Percentiles rank a stretch among this genome's conserved stretches.
phyloP scores from a whole-genome alignment of 2,329 filamentous ascomycete genomes.

The Pyrenophora teres region DNA sequence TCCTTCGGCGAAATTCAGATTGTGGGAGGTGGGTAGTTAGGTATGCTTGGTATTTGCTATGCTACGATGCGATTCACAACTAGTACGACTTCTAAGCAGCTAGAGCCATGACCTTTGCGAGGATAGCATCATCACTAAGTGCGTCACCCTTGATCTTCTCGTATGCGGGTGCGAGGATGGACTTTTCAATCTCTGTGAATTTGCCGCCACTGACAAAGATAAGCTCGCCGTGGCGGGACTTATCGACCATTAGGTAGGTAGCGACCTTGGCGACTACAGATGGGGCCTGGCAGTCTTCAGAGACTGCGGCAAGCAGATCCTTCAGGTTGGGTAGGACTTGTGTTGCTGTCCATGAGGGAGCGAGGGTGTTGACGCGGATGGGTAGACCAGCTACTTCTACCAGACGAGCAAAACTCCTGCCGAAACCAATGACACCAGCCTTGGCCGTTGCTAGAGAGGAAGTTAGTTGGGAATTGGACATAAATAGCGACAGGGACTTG shows the following conservation, averaged over 20 bases:
- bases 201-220: constrained; percentile 57
- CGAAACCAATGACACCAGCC: constrained; percentile 60
- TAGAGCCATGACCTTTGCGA: constrained; percentile 24
- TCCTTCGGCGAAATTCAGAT: no score
- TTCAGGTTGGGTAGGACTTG: constrained; percentile 54
- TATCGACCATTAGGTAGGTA: constrained; percentile 57
- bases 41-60: no score
- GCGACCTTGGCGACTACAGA: constrained; percentile 56
- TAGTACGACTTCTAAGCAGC: not conserved
- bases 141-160: constrained; percentile 23
- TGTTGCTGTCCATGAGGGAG: constrained; percentile 61
- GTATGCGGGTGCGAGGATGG: constrained; percentile 26
- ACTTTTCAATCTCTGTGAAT: constrained; percentile 61
- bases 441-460: constrained; percentile 54
- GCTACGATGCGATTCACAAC: no score
- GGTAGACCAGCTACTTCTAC: constrained; percentile 48
- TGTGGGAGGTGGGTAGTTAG: no score
- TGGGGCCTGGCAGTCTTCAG: constrained; percentile 48
- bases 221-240: constrained; percentile 55
- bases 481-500: constrained; percentile 25
- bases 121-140: constrained; percentile 26
- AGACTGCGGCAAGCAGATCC: constrained; percentile 46
- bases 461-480: constrained; percentile 1
- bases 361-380: constrained; percentile 61
- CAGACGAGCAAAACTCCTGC: constrained; percentile 53